These are phyloP conservation scores for Thuidium tamariscinum DNA, from an alignment of 225 moss, liverwort and hornwort species.

Conservation along the genomic window DNA sequence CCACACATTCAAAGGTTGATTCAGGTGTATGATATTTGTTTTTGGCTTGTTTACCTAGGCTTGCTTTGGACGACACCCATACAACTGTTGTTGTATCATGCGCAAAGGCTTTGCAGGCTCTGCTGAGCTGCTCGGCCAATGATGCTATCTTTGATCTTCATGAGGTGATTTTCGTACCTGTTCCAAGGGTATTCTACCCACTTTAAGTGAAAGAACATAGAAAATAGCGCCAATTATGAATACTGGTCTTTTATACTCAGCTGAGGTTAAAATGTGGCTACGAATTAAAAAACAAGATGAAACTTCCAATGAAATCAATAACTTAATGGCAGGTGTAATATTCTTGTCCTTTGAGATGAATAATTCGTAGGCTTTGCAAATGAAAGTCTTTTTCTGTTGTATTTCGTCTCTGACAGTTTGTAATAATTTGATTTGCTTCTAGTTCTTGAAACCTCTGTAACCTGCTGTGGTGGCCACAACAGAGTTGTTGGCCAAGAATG, in stretches of 20 bases:
- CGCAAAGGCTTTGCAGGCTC: conserved; percentile 75
- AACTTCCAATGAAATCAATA: background rate
- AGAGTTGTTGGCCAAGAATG: conserved; percentile 78
- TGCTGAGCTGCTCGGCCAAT: conserved; percentile 84
- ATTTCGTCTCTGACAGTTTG: background rate
- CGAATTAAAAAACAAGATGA: background rate
- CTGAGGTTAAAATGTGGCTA: background rate
- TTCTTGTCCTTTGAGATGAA: background rate
- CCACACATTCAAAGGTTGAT: background rate
- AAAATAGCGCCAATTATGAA: background rate
- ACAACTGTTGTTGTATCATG: conserved; percentile 79
- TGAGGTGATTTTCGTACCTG: conserved; percentile 38
- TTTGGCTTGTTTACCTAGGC: conserved; percentile 28
- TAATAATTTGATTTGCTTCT: background rate
- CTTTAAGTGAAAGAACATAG: background rate
- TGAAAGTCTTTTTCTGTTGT: background rate
- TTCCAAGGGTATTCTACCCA: background rate
- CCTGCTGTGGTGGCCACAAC: conserved; percentile 1
- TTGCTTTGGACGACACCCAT: conserved; percentile 90
- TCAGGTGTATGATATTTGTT: background rate
- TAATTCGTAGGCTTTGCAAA: background rate
- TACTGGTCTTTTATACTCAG: background rate
- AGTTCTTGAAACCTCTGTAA: background rate
- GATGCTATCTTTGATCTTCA: conserved; percentile 67
- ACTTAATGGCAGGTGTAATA: background rate